phyloP scores from a whole-genome alignment of 176 grass and related monocot species.

The Oryza punctata region DNA sequence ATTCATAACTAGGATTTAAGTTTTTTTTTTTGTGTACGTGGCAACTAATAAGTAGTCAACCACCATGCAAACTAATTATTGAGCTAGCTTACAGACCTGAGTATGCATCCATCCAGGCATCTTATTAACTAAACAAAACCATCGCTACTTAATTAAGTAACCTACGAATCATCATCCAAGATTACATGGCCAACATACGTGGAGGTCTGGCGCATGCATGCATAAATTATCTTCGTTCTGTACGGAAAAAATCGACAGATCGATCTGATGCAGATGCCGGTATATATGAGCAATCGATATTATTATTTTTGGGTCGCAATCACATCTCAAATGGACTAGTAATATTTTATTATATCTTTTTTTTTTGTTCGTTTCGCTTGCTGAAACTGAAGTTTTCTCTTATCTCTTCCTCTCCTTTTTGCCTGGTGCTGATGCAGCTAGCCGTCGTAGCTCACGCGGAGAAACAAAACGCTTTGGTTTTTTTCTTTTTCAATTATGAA shows the following conservation, averaged over 20 bases:
- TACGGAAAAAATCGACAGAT: neutral
- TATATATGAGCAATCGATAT: neutral
- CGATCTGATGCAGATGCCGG: neutral
- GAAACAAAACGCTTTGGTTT: neutral
- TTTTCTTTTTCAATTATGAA: neutral
- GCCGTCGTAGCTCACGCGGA: neutral
- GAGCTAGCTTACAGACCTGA: too few species aligned
- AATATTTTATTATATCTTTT: neutral
- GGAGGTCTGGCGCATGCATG: neutral
- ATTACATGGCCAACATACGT: neutral
- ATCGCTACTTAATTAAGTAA: neutral
- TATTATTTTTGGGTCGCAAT: neutral
- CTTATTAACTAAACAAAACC: neutral
- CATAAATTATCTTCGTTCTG: neutral
- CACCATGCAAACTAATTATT: too few species aligned
- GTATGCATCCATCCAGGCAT: neutral
- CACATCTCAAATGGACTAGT: neutral
- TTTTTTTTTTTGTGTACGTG: too few species aligned
- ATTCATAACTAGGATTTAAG: too few species aligned
- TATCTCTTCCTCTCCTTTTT: neutral
- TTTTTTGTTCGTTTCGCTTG: neutral
- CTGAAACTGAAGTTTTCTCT: neutral
- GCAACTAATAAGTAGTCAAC: too few species aligned
- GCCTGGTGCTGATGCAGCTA: neutral
- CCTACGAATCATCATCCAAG: neutral